Percentiles rank a stretch among this genome's conserved stretches.
Evolutionary conservation across 2,329 filamentous ascomycete genomes (phyloP).

Genomic region (Peltaster fructicola): DNA sequence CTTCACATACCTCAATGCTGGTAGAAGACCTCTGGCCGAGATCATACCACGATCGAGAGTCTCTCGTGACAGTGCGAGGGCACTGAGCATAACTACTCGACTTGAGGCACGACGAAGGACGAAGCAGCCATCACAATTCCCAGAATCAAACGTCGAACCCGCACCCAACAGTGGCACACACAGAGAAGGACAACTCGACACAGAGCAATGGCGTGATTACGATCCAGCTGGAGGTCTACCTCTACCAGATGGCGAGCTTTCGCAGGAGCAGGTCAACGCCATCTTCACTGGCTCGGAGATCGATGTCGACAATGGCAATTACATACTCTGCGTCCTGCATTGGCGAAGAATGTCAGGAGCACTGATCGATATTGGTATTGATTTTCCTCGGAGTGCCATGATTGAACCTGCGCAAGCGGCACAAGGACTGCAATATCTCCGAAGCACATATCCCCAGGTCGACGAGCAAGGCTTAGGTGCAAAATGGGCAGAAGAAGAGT

Average conservation of each 20-base stretch:
- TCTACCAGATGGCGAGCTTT: slow-evolving; percentile 15
- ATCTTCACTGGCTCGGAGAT: slow-evolving; percentile 17
- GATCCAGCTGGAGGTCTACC: slow-evolving; percentile 20
- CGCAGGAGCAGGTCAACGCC: slow-evolving; percentile 11
- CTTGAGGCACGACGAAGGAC: no score
- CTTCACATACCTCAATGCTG: no score
- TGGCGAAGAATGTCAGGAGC: slow-evolving; percentile 20
- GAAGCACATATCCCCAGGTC: slow-evolving; percentile 15
- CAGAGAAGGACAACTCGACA: no score
- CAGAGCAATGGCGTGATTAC: slow-evolving; percentile 23
- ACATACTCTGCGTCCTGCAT: slow-evolving; percentile 20
- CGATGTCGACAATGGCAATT: slow-evolving; percentile 18
- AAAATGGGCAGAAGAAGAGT: slow-evolving; percentile 19
- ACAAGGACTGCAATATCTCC: slow-evolving; percentile 17
- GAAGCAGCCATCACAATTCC: no score
- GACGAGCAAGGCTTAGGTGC: slow-evolving; percentile 19
- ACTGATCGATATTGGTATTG: slow-evolving; percentile 19
- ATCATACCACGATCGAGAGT: no score
- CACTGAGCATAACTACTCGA: no score
- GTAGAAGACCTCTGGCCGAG: no score
- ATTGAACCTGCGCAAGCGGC: slow-evolving; percentile 14
- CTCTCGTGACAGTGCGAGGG: no score
- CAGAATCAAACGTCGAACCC: no score
- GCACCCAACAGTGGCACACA: no score
- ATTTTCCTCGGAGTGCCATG: slow-evolving; percentile 12